These are phyloP conservation scores for Hymenoscyphus infarciens DNA, from an alignment of 2,329 filamentous ascomycete species.

Conservation along the genomic window DNA sequence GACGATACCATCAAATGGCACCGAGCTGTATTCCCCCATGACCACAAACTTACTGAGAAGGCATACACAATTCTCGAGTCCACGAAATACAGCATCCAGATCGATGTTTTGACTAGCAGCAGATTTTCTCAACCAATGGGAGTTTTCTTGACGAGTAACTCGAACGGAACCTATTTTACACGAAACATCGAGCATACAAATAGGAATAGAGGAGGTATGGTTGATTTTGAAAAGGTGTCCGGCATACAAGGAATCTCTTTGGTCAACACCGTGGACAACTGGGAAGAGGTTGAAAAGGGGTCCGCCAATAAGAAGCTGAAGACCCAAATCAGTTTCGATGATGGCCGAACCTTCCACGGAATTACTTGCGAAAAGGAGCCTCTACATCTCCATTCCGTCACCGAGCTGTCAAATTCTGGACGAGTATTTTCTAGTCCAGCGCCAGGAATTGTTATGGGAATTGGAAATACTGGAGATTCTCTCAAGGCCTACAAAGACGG, in stretches of 20 bases:
- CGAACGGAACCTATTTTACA: constrained; percentile 93
- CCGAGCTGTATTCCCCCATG: constrained; percentile 79
- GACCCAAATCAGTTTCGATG: constrained; percentile 89
- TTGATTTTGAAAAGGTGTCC: constrained; percentile 93
- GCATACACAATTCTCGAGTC: constrained; percentile 94
- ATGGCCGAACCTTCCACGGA: constrained; percentile 78
- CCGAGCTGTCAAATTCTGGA: constrained; percentile 75
- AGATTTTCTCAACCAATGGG: constrained; percentile 70
- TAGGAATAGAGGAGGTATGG: constrained; percentile 67
- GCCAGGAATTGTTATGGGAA: constrained; percentile 88
- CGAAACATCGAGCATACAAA: constrained; percentile 92
- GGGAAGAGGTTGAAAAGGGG: constrained; percentile 63
- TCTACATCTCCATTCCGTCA: constrained; percentile 90
- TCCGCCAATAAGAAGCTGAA: constrained; percentile 61
- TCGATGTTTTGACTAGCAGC: constrained; percentile 81
- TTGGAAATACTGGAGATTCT: constrained; percentile 80
- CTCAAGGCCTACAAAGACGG: constrained; percentile 70
- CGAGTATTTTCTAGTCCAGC: constrained; percentile 91
- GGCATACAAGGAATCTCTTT: constrained; percentile 90
- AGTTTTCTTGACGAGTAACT: constrained; percentile 90
- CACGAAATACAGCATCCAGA: constrained; percentile 95
- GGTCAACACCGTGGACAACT: constrained; percentile 86
- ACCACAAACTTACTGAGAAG: constrained; percentile 76
- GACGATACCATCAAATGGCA: constrained; percentile 85
- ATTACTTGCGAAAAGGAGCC: constrained; percentile 62